Conservation (phyloP, 192 early-diverging fungal genomes). For the Rhizoclosmatium sp. region DNA sequence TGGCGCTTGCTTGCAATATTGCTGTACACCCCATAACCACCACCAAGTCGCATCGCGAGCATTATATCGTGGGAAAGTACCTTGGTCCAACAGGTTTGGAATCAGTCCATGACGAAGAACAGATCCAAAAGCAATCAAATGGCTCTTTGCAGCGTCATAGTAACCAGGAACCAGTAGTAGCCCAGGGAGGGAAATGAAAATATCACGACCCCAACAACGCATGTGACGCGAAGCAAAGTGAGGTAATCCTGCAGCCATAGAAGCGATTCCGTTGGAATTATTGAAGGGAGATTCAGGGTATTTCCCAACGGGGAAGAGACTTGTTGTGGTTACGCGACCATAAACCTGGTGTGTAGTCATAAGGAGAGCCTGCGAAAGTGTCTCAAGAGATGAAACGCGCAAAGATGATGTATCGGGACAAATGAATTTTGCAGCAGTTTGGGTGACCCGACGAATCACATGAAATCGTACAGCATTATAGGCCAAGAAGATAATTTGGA, state of each 20-base stretch:
- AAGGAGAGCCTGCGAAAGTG: slow-evolving; percentile 74
- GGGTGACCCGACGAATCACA: slow-evolving; percentile 58
- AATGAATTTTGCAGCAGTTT: slow-evolving; percentile 62
- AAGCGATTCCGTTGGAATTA: slow-evolving; percentile 42
- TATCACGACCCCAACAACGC: slow-evolving; percentile 99
- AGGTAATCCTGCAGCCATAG: slow-evolving; percentile 93
- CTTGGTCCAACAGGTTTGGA: slow-evolving; percentile 93
- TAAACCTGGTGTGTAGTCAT: slow-evolving; percentile 88
- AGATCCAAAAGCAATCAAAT: slow-evolving; percentile 91
- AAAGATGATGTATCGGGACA: slow-evolving; percentile 67
- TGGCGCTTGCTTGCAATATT: slow-evolving; percentile 78
- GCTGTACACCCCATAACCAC: slow-evolving; percentile 89
- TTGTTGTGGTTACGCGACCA: slow-evolving; percentile 82
- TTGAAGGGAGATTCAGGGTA: slow-evolving; percentile 15
- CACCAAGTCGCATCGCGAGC: slow-evolving; percentile 97
- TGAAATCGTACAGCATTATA: slow-evolving; percentile 74
- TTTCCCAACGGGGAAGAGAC: slow-evolving; percentile 68
- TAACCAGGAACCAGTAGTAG: slow-evolving; percentile 84
- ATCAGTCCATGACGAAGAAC: slow-evolving; percentile 94
- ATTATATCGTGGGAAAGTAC: slow-evolving; percentile 88
- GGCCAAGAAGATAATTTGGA: slow-evolving; percentile 78
- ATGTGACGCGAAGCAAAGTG: slow-evolving; percentile 93
- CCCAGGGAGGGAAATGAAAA: slow-evolving; percentile 91
- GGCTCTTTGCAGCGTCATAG: slow-evolving; percentile 79
- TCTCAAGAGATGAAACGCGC: slow-evolving; percentile 63